Conservation (phyloP, 2,329 filamentous ascomycete genomes). For the Fusarium torulosum region DNA sequence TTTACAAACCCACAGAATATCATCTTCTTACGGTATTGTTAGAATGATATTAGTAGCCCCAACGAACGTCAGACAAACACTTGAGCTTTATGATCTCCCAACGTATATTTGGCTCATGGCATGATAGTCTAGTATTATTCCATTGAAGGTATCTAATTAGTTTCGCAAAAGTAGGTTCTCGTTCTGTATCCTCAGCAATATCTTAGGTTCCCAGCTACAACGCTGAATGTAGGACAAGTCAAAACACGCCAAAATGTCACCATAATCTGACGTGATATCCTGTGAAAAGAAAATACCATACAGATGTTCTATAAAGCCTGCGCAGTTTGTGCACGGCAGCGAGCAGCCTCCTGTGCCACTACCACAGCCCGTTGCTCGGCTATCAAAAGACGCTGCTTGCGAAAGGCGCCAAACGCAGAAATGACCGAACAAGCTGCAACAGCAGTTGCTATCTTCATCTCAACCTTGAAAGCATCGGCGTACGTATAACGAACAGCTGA, state of each 20-base stretch:
- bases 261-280: not conserved
- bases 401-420: conserved; percentile 56
- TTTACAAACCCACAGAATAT: not conserved
- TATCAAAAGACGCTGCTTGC: conserved; percentile 41
- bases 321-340: conserved; percentile 24
- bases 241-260: conserved; percentile 8
- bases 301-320: not conserved
- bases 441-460: conserved; percentile 61
- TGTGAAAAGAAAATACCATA: not conserved
- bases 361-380: conserved; percentile 39
- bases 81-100: no score
- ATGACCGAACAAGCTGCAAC: conserved; percentile 58
- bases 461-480: conserved; percentile 58
- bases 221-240: not conserved
- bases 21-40: not conserved
- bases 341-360: conserved; percentile 33
- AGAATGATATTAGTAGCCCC: not conserved
- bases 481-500: conserved; percentile 56
- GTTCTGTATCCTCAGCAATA: no score
- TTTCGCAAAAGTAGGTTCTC: no score
- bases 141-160: no score
- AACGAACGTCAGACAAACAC: not conserved
- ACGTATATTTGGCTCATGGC: no score
- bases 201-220: not conserved
- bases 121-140: no score